Percentiles rank a stretch among this genome's conserved stretches.
phyloP scores from a whole-genome alignment of 2,329 filamentous ascomycete genomes.

The Ophiocordyceps robertsii region DNA sequence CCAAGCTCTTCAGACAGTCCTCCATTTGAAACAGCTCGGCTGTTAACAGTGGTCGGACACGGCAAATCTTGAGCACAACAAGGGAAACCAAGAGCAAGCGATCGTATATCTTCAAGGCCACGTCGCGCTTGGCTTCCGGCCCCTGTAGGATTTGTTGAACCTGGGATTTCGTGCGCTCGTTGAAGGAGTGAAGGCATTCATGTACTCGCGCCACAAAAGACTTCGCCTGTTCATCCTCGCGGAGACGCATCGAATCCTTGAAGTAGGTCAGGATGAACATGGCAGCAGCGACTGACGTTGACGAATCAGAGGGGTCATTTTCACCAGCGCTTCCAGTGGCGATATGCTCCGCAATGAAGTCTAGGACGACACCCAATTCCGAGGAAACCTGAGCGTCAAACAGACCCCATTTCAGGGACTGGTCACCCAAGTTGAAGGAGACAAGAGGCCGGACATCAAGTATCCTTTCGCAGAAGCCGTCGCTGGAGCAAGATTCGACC shows the following conservation, averaged over 20 bases:
- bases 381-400: conserved; percentile 48
- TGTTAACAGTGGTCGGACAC: conserved; percentile 15
- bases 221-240: conserved; percentile 17
- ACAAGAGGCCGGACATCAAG: conserved; percentile 16
- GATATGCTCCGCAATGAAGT: conserved; percentile 40
- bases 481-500: conserved; percentile 24
- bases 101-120: conserved; percentile 14
- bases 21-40: conserved; percentile 31
- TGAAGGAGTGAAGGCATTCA: conserved; percentile 29
- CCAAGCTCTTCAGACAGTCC: conserved; percentile 29
- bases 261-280: conserved; percentile 36
- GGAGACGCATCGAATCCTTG: conserved; percentile 26
- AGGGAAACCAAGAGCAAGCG: conserved; percentile 18
- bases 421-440: conserved; percentile 33
- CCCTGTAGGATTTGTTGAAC: conserved; percentile 2
- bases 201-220: conserved; percentile 29
- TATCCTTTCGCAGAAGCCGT: conserved; percentile 14
- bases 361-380: conserved; percentile 47
- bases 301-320: conserved; percentile 1
- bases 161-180: conserved; percentile 13
- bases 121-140: conserved; percentile 1
- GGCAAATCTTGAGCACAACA: conserved; percentile 29
- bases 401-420: conserved; percentile 36
- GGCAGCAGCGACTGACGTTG: conserved; percentile 15
- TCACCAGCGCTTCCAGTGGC: conserved; percentile 5